These are phyloP conservation scores for Trypanosoma brucei DNA, from an alignment of 208 protist species.

Conservation along the genomic window DNA sequence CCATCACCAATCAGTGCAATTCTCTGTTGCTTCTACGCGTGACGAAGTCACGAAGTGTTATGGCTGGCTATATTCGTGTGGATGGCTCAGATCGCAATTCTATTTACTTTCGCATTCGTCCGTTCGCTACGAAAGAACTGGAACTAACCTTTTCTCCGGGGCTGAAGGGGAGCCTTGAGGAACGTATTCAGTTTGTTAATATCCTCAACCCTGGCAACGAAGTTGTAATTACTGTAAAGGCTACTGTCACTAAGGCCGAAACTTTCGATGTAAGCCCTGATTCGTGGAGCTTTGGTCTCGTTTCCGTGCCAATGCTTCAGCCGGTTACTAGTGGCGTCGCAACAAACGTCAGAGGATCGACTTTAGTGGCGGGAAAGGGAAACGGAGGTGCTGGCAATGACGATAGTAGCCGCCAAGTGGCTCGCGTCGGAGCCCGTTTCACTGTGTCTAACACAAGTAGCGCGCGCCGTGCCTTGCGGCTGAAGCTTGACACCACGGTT, in stretches of 20 bases:
- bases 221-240: constrained; percentile 70
- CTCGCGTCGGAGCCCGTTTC: constrained; percentile 62
- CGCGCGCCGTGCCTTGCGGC: constrained; percentile 44
- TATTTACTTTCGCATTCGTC: constrained; percentile 64
- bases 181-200: constrained; percentile 71
- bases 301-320: constrained; percentile 39
- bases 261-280: constrained; percentile 85
- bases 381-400: background rate
- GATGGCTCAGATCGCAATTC: constrained; percentile 63
- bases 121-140: constrained; percentile 75
- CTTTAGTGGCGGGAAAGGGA: background rate
- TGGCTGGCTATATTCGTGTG: constrained; percentile 79
- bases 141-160: constrained; percentile 78
- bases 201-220: constrained; percentile 65
- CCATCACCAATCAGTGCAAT: constrained; percentile 76
- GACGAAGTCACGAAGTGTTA: constrained; percentile 78
- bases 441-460: constrained; percentile 77
- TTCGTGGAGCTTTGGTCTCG: constrained; percentile 71
- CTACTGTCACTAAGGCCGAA: constrained; percentile 76
- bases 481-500: constrained; percentile 33
- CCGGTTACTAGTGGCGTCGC: background rate
- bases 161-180: constrained; percentile 78
- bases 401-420: constrained; percentile 2
- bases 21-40: constrained; percentile 63
- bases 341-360: background rate